Percentiles rank a stretch among this genome's conserved stretches.
Conservation (phyloP, 1,284 basidiomycete genomes). For the Chalciporus sp. region DNA sequence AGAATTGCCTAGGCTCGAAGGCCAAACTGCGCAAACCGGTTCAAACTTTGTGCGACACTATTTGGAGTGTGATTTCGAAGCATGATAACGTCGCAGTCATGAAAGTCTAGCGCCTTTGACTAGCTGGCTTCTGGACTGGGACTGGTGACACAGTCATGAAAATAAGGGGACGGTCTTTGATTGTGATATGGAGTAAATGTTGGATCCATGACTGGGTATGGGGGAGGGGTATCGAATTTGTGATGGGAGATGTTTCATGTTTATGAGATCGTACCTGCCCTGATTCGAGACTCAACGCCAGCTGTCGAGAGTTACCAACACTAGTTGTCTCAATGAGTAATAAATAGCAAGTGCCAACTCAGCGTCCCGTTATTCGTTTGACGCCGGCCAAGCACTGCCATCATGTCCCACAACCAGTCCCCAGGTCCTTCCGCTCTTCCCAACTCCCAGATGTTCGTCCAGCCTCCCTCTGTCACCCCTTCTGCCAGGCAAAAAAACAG, state of each 20-base stretch:
- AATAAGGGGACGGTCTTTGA: constrained; percentile 1
- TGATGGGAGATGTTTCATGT: too few relatives aligned
- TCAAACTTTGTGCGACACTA: constrained; percentile 15
- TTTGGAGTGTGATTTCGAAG: not conserved
- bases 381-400: constrained; percentile 40
- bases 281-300: constrained; percentile 34
- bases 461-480: constrained; percentile 30
- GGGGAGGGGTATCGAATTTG: too few relatives aligned
- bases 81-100: not conserved
- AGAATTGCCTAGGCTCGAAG: not conserved
- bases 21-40: constrained; percentile 11
- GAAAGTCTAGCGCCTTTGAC: not conserved
- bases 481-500: constrained; percentile 54
- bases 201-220: too few relatives aligned
- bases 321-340: too few relatives aligned
- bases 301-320: constrained; percentile 12
- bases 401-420: constrained; percentile 58
- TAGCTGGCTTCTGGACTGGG: not conserved
- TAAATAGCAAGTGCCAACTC: constrained; percentile 32
- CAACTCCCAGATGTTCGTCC: constrained; percentile 35
- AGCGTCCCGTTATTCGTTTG: constrained; percentile 30
- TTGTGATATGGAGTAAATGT: constrained; percentile 4
- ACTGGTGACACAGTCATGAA: not conserved
- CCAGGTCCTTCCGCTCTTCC: constrained; percentile 44
- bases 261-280: not conserved